A percentile compares a stretch with the other conserved stretches of the same genome.
Evolutionary conservation across 106 monocot species (phyloP).

Genomic region (Acorus calamus): DNA sequence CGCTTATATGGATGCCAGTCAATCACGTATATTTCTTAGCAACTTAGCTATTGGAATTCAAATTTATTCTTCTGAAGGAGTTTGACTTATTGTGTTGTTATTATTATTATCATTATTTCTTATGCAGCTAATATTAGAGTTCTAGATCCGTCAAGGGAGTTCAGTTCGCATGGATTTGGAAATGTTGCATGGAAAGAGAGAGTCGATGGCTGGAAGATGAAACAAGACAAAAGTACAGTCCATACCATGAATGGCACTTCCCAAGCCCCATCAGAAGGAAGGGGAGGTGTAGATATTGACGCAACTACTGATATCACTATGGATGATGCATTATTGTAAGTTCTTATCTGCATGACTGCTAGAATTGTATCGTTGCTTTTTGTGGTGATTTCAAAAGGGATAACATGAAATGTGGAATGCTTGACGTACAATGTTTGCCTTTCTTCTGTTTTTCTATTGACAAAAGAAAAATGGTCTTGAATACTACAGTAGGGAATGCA

Average conservation of each 20-base stretch:
- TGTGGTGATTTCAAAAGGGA: no score
- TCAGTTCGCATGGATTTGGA: constrained; percentile 54
- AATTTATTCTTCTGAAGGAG: neutral
- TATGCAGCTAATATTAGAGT: constrained; percentile 33
- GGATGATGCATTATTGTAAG: constrained; percentile 86
- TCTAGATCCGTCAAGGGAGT: constrained; percentile 42
- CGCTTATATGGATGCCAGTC: constrained; percentile 28
- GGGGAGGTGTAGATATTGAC: constrained; percentile 61
- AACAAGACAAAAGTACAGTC: constrained; percentile 47
- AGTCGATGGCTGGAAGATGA: constrained; percentile 92
- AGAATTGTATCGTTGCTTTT: no score
- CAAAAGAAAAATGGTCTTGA: no score
- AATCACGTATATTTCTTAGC: constrained; percentile 29
- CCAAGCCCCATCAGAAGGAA: constrained; percentile 71
- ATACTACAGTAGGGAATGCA: no score
- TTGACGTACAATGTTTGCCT: no score
- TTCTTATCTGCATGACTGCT: neutral
- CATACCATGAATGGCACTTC: constrained; percentile 55
- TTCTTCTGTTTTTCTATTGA: no score
- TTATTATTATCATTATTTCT: neutral
- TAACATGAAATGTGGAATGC: no score
- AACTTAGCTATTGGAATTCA: neutral
- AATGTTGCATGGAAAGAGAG: constrained; percentile 97
- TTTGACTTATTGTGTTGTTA: neutral
- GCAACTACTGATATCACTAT: constrained; percentile 81